Evolutionary conservation across 176 grass and related monocot species (phyloP), one percentile per base, ranked within the genome.

Genomic region (Musa troglodytarum): DNA sequence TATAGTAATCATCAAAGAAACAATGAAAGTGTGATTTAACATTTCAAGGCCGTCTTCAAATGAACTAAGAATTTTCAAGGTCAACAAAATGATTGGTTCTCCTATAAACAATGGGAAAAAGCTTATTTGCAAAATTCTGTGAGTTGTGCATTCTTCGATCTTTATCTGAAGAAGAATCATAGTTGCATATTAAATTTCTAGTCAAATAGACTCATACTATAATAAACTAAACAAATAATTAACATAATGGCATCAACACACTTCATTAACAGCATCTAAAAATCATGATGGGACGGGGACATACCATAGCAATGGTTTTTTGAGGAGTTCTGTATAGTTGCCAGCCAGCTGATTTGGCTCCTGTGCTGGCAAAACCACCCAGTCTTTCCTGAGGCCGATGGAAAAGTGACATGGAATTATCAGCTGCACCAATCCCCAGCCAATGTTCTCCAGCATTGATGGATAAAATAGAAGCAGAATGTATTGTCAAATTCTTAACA

Each of bases 291-390:
- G 17, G 63, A 65, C 12, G 4, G 11, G 21, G 26, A 73, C 28
- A 25, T 77, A 99, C 95, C 95, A 99, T 77, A 76, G 95, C 88
- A 87, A 90, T 79, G 54, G 95, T 86, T 85, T 89, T 99, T 76
- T 99, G 95, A 76, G 95, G 95, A 80, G 91, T 94, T 84, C 95
- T 92, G 69, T 99, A 99, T 72, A 99, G 88, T 84, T 99, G 95
- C 95, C 95, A 99, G 82, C 85, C 91, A 74, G 88, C 83, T 64
- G 75, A 81, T 86, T 99, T 99, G 56, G 88, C 89, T 86, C 86
- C 88, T 75, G 90, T 70, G 76, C 87, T 85, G 54, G 95, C 82
- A 69, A 99, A 92, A 78, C 88, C 81, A 83, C 91, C 82, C 0
- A 87, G 89, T 82, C 90, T 91, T 83, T 99, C 95, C 85, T 99